A percentile compares a stretch with the other conserved stretches of the same genome.
phyloP scores from a whole-genome alignment of 805 yeast genomes.

The Kuraishia floccosa region DNA sequence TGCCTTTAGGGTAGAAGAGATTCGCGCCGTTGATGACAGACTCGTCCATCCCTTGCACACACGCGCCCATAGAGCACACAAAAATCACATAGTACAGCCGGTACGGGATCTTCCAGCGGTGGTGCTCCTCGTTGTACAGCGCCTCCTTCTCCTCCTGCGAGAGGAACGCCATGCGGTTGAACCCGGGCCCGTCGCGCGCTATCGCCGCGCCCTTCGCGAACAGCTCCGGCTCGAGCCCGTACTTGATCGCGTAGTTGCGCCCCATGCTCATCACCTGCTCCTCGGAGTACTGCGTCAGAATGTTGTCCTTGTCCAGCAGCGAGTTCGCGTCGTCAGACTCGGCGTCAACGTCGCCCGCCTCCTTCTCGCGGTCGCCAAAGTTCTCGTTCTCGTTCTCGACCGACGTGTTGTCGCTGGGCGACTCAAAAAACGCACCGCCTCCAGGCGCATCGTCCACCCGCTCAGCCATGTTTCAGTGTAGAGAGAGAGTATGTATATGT shows the following conservation, averaged over 20 bases:
- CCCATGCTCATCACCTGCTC: constrained; percentile 64
- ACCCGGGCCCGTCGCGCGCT: constrained; percentile 49
- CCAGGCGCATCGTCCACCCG: too few species aligned
- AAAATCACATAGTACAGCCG: constrained; percentile 45
- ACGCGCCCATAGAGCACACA: constrained; percentile 68
- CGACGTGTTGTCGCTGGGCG: too few species aligned
- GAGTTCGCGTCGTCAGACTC: too few species aligned
- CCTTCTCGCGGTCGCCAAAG: too few species aligned
- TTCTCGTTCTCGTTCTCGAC: too few species aligned
- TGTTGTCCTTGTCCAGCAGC: constrained; percentile 28
- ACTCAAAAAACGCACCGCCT: too few species aligned
- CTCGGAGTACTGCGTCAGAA: constrained; percentile 45
- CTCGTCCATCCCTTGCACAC: constrained; percentile 76
- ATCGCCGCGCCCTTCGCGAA: constrained; percentile 59
- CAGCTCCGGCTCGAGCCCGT: constrained; percentile 43
- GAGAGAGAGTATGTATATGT: too few species aligned
- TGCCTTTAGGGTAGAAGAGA: constrained; percentile 42
- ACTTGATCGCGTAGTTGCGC: constrained; percentile 46
- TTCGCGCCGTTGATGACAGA: constrained; percentile 67
- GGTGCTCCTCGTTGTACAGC: constrained; percentile 31
- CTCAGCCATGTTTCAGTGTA: too few species aligned
- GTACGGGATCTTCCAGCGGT: constrained; percentile 31
- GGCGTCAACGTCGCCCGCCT: too few species aligned
- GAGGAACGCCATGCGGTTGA: constrained; percentile 45
- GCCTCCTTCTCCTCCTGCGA: constrained; percentile 42